These are phyloP conservation scores for Chlamydomonas incerta DNA, from an alignment of 139 green algal species.

Conservation along the genomic window DNA sequence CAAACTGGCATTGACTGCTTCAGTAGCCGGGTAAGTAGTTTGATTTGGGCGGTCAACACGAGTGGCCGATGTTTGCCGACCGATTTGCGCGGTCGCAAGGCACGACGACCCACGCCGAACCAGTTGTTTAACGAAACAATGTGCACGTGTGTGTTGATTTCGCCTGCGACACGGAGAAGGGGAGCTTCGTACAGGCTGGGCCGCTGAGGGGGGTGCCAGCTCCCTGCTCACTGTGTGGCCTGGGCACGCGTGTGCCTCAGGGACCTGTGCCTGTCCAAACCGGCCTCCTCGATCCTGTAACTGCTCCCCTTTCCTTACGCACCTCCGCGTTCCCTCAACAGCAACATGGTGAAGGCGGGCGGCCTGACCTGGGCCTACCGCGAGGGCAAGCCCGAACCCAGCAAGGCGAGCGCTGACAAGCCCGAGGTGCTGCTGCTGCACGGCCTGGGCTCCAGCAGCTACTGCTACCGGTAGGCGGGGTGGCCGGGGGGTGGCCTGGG, in stretches of 20 bases:
- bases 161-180: neutral
- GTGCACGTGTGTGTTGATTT: no score
- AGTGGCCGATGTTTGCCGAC: no score
- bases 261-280: neutral
- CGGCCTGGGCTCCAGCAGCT: conserved; percentile 73
- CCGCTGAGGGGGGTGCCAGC: no score
- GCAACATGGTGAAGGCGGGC: conserved; percentile 47
- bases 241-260: no score
- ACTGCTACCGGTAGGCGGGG: conserved; percentile 70
- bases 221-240: no score
- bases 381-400: conserved; percentile 33
- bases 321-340: neutral
- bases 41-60: no score
- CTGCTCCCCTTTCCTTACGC: neutral
- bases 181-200: neutral
- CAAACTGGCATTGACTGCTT: conserved; percentile 23
- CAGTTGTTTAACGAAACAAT: no score
- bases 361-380: conserved; percentile 73
- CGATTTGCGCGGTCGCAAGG: no score
- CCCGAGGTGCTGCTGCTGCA: conserved; percentile 78
- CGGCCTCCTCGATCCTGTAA: neutral
- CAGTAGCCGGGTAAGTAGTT: conserved; percentile 55
- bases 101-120: no score
- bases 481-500: no score
- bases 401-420: conserved; percentile 37